A percentile compares a stretch with the other conserved stretches of the same genome.
Conservation (phyloP, 1,284 basidiomycete genomes). For the Boletellus sp. region DNA sequence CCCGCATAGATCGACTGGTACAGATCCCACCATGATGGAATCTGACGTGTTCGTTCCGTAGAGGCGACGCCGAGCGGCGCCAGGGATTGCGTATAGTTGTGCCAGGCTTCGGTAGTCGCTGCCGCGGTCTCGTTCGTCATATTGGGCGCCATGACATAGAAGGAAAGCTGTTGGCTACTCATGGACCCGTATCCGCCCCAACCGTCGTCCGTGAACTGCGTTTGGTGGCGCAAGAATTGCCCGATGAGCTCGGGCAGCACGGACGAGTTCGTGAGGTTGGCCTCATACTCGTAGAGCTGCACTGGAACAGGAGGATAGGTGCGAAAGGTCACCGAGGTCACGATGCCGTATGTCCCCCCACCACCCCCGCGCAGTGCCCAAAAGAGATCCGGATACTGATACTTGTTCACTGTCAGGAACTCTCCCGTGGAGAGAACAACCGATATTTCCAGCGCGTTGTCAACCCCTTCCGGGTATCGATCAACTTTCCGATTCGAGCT, state of each 20-base stretch:
- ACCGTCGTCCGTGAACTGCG: slow-evolving; percentile 32
- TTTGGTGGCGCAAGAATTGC: slow-evolving; percentile 29
- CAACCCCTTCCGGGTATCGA: slow-evolving; percentile 33
- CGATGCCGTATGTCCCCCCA: slow-evolving; percentile 33
- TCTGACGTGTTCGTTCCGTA: slow-evolving; percentile 4
- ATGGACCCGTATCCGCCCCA: slow-evolving; percentile 19
- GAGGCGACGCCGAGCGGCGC: slow-evolving; percentile 5
- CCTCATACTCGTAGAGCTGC: slow-evolving; percentile 21
- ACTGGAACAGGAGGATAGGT: slow-evolving; percentile 35
- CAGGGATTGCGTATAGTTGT: slow-evolving; percentile 21
- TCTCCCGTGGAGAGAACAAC: slow-evolving; percentile 16
- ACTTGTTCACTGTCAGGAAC: slow-evolving; percentile 11
- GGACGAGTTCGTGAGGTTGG: slow-evolving; percentile 12
- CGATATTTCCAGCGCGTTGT: slow-evolving; percentile 36
- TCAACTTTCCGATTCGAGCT: background rate
- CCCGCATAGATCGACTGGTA: slow-evolving; percentile 15
- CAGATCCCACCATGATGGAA: slow-evolving; percentile 31
- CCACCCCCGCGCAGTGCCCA: slow-evolving; percentile 51
- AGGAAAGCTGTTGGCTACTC: background rate
- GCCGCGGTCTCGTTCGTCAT: slow-evolving; percentile 32
- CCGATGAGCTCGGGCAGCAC: slow-evolving; percentile 13
- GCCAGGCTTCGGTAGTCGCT: slow-evolving; percentile 32
- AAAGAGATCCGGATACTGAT: slow-evolving; percentile 32
- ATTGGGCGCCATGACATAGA: slow-evolving; percentile 34
- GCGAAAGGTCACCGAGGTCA: slow-evolving; percentile 1